Evolutionary conservation across 352 stramenopile species (phyloP).

Genomic region (Halophytophthora batemanensis): DNA sequence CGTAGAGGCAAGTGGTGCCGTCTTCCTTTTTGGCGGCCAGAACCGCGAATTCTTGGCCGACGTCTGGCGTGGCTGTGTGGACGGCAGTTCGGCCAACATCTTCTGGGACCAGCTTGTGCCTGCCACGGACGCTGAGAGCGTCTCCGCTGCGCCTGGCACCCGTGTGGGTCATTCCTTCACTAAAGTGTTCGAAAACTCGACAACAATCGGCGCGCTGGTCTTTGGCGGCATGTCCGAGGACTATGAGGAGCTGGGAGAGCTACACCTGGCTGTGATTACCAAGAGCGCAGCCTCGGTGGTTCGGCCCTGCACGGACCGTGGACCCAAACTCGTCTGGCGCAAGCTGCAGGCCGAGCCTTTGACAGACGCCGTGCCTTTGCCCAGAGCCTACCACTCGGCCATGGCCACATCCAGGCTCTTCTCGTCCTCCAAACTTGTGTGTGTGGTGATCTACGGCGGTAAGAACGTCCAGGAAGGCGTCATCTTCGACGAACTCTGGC

Average conservation of each 20-base stretch:
- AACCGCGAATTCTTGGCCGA: conserved; percentile 60
- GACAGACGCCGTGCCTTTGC: conserved; percentile 13
- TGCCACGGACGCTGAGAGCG: conserved; percentile 24
- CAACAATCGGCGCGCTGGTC: conserved; percentile 34
- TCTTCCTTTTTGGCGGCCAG: conserved; percentile 57
- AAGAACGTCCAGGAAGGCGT: conserved; percentile 32
- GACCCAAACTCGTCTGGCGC: conserved; percentile 39
- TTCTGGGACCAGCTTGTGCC: conserved; percentile 57
- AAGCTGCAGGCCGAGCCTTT: conserved; percentile 18
- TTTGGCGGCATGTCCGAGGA: conserved; percentile 48
- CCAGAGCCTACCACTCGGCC: conserved; percentile 45
- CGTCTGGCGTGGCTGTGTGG: conserved; percentile 55
- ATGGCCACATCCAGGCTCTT: conserved; percentile 38
- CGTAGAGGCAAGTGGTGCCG: conserved; percentile 16
- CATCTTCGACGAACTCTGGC: conserved; percentile 79
- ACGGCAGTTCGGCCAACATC: conserved; percentile 29
- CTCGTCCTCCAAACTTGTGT: conserved; percentile 23
- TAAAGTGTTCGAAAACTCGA: conserved; percentile 49
- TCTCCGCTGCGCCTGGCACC: conserved; percentile 26
- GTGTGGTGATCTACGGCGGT: conserved; percentile 57
- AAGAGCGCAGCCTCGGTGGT: conserved; percentile 14
- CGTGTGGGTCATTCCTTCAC: conserved; percentile 64
- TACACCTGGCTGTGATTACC: conserved; percentile 49
- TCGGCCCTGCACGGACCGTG: conserved; percentile 14
- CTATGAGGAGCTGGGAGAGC: conserved; percentile 35